Base-by-base conservation (phyloP, 2,329 filamentous ascomycete species). In the Chrysoporthe deuterocubensis region DNA sequence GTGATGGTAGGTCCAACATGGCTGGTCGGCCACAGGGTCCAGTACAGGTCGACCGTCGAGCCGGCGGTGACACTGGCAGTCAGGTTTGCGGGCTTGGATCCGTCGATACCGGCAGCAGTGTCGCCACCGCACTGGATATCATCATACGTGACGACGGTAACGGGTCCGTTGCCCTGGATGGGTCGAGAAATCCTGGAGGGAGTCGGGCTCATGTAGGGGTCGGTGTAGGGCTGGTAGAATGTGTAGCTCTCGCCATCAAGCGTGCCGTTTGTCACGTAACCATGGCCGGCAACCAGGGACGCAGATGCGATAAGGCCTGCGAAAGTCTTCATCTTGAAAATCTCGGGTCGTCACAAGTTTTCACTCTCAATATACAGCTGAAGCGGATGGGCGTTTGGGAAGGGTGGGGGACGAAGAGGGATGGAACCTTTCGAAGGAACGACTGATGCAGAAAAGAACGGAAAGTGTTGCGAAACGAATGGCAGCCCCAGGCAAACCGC, bases 61-160 rank as follows among this genome's bases (percentile, higher is more conserved):
- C 87, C 87, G 5, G 87, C 85, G 5, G 82, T 79, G 7, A 80
- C 86, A 69, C 71, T 13, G 2, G 85, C 87, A 68, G 86, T 83
- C 0, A 89, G 80, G 6, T 82, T 76, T 2, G 86, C 87, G 5
- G 86, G 86, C 32, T 76, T 74, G 4, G 84, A 84, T 21, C 83
- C 85, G 4, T 76, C 73, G 68, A 79, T 74, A n/a, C 84, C 84
- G 9, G 82, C 82, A n/a, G 78, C 84, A 8, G 81, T 78, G 64
- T 82, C 85, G 37, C 85, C 84, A 54, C 83, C 83, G 76, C 87
- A 89, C 75, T 88, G 85, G 13, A 89, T 67, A 69, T 88, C 87
- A 64, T 82, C 78, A 14, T 81, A 78, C 1, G 80, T 81, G 8
- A 88, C 74, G 66, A 89, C 83, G 66, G 84, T 76, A 32, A 89